A percentile compares a stretch with the other conserved stretches of the same genome.
These are phyloP conservation scores for Huntiella moniliformis DNA, from an alignment of 2,329 filamentous ascomycete genomes.

Conservation along the genomic window DNA sequence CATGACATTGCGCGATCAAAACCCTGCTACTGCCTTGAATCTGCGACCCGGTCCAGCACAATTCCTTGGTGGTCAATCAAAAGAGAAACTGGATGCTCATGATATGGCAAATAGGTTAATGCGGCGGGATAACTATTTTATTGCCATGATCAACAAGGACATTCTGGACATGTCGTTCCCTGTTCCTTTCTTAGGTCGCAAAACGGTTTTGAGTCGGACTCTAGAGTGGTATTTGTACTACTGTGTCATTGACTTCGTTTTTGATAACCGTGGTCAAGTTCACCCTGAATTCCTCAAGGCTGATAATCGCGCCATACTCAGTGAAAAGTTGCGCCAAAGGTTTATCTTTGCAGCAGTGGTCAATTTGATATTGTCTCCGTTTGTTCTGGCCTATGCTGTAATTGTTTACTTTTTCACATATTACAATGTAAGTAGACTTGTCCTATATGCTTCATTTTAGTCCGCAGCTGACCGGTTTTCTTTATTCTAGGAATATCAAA, in stretches of 20 bases:
- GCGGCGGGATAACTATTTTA: constrained; percentile 92
- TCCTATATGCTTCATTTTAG: neutral
- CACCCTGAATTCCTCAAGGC: constrained; percentile 72
- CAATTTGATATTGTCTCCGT: constrained; percentile 71
- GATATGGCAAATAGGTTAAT: constrained; percentile 95
- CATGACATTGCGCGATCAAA: constrained; percentile 68
- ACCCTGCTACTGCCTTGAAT: constrained; percentile 55
- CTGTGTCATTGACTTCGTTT: constrained; percentile 83
- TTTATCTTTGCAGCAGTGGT: constrained; percentile 71
- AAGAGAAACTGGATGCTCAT: constrained; percentile 85
- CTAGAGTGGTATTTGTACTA: constrained; percentile 85
- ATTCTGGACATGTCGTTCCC: constrained; percentile 73
- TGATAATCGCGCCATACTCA: constrained; percentile 59
- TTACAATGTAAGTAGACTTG: constrained; percentile 48
- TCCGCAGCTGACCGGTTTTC: neutral
- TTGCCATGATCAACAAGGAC: constrained; percentile 94
- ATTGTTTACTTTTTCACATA: constrained; percentile 88
- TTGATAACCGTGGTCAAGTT: constrained; percentile 75
- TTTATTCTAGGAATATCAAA: constrained; percentile 64
- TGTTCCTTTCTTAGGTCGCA: constrained; percentile 60
- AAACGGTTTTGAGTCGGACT: constrained; percentile 73
- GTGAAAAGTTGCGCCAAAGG: constrained; percentile 55
- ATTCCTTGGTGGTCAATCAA: constrained; percentile 67
- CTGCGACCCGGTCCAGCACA: constrained; percentile 31
- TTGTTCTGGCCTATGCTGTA: constrained; percentile 70